These are phyloP conservation scores for Ormosia semicastrata DNA, from an alignment of 306 rosid species.

Conservation along the genomic window DNA sequence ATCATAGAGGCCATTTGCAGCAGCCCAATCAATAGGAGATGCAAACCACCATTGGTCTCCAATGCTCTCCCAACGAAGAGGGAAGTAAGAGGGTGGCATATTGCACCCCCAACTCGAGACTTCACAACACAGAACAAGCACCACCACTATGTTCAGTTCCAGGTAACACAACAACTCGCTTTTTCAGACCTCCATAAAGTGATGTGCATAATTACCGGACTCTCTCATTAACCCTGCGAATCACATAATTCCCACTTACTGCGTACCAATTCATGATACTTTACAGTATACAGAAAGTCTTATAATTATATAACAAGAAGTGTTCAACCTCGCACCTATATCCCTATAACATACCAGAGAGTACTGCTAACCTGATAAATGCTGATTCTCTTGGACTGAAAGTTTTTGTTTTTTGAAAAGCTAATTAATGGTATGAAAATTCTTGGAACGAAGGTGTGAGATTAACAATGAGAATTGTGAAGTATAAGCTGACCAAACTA, in stretches of 20 bases:
- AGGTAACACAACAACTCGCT: background rate
- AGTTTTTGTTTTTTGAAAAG: background rate
- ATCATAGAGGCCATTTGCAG: slow-evolving; percentile 85
- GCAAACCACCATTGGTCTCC: slow-evolving; percentile 98
- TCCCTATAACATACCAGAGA: too few species aligned
- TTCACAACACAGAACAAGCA: background rate
- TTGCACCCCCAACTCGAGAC: background rate
- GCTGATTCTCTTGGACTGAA: background rate
- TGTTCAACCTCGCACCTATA: too few species aligned
- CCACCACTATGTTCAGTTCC: background rate
- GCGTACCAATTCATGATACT: too few species aligned
- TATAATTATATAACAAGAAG: too few species aligned
- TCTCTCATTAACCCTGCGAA: too few species aligned
- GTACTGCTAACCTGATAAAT: background rate
- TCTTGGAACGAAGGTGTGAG: background rate
- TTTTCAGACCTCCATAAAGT: background rate
- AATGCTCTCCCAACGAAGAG: slow-evolving; percentile 92
- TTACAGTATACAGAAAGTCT: too few species aligned
- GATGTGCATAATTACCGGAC: too few species aligned
- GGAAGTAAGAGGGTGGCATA: slow-evolving; percentile 59
- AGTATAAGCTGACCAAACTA: background rate
- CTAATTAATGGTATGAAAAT: background rate
- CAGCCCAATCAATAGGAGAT: slow-evolving; percentile 88
- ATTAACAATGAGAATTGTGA: background rate
- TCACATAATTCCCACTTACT: too few species aligned